phyloP scores from a whole-genome alignment of 495 filamentous ascomycete genomes.

The Xylaria intraflava region DNA sequence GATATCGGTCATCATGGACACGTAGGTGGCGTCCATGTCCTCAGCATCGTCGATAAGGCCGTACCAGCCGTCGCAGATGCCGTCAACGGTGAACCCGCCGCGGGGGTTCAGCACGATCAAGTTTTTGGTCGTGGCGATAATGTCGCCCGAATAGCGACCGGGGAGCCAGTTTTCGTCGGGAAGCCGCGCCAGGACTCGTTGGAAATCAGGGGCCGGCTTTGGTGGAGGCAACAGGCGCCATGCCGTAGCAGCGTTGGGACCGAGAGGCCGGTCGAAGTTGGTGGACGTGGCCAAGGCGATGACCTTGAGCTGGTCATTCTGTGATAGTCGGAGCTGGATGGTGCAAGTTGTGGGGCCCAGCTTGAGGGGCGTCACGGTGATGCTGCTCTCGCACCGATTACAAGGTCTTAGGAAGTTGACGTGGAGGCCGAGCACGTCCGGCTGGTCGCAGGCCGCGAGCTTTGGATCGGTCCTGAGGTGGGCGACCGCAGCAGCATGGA shows the following conservation, averaged over 20 bases:
- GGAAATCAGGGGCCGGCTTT: slow-evolving; percentile 8
- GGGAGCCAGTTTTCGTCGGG: slow-evolving; percentile 7
- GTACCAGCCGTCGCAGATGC: slow-evolving; percentile 6
- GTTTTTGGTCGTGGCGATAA: not conserved
- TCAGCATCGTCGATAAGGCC: not conserved
- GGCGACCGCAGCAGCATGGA: slow-evolving; percentile 6
- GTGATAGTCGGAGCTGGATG: slow-evolving; percentile 9
- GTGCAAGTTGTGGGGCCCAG: slow-evolving; percentile 3
- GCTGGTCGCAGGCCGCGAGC: slow-evolving; percentile 4
- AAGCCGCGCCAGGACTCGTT: not conserved
- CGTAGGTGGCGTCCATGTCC: slow-evolving; percentile 8
- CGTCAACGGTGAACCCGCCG: slow-evolving; percentile 3
- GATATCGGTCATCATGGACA: slow-evolving; percentile 7
- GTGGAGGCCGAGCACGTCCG: slow-evolving; percentile 9
- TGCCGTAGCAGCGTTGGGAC: not conserved
- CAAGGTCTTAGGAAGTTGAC: slow-evolving; percentile 9
- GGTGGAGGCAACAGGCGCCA: not conserved
- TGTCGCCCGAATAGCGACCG: not conserved
- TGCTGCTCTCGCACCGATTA: slow-evolving; percentile 7
- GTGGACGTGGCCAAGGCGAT: slow-evolving; percentile 7
- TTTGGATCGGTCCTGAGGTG: not conserved
- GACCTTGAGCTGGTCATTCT: slow-evolving; percentile 8
- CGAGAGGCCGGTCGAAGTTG: slow-evolving; percentile 7
- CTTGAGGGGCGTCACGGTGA: slow-evolving; percentile 6
- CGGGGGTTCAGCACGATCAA: not conserved